These are phyloP conservation scores for Thamnidium elegans DNA, from an alignment of 192 early-diverging fungal species.

Conservation along the genomic window DNA sequence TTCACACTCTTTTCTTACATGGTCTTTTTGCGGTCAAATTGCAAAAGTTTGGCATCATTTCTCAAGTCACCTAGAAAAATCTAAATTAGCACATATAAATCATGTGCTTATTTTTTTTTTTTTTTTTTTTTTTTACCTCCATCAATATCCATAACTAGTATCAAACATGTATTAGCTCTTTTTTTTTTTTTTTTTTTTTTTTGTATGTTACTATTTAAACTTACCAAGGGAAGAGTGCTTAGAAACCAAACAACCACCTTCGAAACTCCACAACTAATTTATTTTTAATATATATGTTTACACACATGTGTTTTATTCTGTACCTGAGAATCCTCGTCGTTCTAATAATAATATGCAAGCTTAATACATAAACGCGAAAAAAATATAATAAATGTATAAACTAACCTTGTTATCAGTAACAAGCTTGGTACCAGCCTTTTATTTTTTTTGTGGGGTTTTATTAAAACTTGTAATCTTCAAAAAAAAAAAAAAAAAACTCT, in stretches of 20 bases:
- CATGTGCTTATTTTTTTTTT: background rate
- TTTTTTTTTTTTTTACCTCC: slow-evolving; percentile 8
- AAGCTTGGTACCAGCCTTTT: slow-evolving; percentile 16
- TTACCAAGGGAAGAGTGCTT: slow-evolving; percentile 19
- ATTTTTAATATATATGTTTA: background rate
- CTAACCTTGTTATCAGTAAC: slow-evolving; percentile 21
- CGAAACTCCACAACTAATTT: slow-evolving; percentile 20
- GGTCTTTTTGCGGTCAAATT: slow-evolving; percentile 26
- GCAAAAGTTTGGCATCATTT: slow-evolving; percentile 11
- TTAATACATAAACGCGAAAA: background rate
- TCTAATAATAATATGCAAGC: background rate
- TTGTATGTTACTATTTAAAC: background rate
- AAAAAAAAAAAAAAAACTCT: background rate
- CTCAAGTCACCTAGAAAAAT: slow-evolving; percentile 18
- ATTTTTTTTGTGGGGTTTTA: too few species aligned
- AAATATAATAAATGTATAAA: background rate
- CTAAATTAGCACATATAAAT: background rate
- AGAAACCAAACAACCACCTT: slow-evolving; percentile 21
- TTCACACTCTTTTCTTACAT: slow-evolving; percentile 19
- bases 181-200: too few species aligned
- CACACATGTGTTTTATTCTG: background rate
- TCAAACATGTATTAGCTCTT: background rate
- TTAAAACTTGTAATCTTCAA: background rate
- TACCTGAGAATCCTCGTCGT: slow-evolving; percentile 16
- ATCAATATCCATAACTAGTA: slow-evolving; percentile 22